phyloP scores from a whole-genome alignment of 2,329 filamentous ascomycete genomes.

The Coccinonectria pachysandricola region DNA sequence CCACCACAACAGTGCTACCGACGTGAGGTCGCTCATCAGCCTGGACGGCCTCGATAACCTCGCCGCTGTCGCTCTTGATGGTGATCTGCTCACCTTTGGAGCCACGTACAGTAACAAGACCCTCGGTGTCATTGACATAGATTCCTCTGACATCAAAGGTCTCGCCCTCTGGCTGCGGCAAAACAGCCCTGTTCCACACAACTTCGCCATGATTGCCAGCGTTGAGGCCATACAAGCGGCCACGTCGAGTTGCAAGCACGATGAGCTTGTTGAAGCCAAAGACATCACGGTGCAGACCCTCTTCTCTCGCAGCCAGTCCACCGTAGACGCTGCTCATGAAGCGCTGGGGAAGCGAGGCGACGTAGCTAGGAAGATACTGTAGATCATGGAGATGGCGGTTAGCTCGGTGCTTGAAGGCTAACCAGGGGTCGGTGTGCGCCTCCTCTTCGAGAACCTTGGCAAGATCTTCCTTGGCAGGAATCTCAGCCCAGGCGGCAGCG shows the following conservation, averaged over 20 bases:
- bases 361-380: conserved; percentile 61
- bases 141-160: conserved; percentile 61
- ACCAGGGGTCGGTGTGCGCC: conserved; percentile 66
- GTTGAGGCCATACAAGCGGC: conserved; percentile 72
- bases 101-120: conserved; percentile 47
- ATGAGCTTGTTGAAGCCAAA: conserved; percentile 88
- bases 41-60: conserved; percentile 33
- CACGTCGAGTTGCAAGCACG: conserved; percentile 68
- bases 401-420: conserved; percentile 81
- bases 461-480: conserved; percentile 61
- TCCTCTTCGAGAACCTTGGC: conserved; percentile 77
- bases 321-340: conserved; percentile 56
- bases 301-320: conserved; percentile 35
- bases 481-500: conserved; percentile 70
- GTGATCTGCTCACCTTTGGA: conserved; percentile 52
- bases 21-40: conserved; percentile 21
- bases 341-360: conserved; percentile 58
- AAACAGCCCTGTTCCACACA: conserved; percentile 62
- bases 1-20: conserved; percentile 39
- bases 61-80: conserved; percentile 44
- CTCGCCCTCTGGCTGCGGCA: conserved; percentile 43
- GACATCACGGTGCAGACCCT: conserved; percentile 51
- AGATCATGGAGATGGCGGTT: conserved; percentile 74
- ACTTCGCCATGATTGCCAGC: conserved; percentile 63
- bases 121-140: conserved; percentile 45